Evolutionary conservation across 2,329 filamentous ascomycete genomes (phyloP), one percentile per base, ranked within the genome.

Genomic region (Stagonosporopsis rhizophila): DNA sequence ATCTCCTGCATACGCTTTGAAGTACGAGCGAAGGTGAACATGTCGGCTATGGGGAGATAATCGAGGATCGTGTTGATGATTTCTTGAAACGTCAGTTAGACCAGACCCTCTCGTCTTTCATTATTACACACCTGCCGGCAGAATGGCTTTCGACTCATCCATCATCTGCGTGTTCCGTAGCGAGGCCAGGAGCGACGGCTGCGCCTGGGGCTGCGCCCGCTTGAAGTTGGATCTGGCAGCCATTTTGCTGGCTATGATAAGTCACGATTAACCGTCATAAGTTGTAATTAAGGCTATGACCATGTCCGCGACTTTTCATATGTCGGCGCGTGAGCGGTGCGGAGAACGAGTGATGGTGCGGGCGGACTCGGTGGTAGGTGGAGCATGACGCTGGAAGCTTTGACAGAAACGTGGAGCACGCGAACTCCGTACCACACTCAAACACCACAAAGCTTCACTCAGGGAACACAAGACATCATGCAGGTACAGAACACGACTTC

Each of bases 1-100:
- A 99, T 99, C 78, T 99, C 95, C 72, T 90, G 89, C 83, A 98
- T 86, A 58, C 91, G 90, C 71, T 86, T 89, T 56, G 92, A 96
- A 22, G 90, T 88, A 61, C 89, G 88, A 40, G 95, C 94, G 72
- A 92, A 94, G 65, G 87, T 87, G 73, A 98, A 85, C 69, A 96
- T 88, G 75, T 97, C 94, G 58, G 89, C 81, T 25, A 96, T 85
- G 35, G 91, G 89, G 35, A 98, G 86, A 78, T 96, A 92, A 73
- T 97, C 92, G 71, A 99, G 85, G 64, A 99, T 92, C 0, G 87
- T 85, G 27, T 89, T 89, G 66, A 98, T 86, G 65, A 98, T 91
- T 79, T 98, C 94, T 91, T 46, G 19, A 38, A 14, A 12, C 4
- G 44, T 64, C 9, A 61, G 57, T 23, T 19, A 34, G 41, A 27